Conservation (phyloP, 192 early-diverging fungal genomes). For the Podila minutissima region DNA sequence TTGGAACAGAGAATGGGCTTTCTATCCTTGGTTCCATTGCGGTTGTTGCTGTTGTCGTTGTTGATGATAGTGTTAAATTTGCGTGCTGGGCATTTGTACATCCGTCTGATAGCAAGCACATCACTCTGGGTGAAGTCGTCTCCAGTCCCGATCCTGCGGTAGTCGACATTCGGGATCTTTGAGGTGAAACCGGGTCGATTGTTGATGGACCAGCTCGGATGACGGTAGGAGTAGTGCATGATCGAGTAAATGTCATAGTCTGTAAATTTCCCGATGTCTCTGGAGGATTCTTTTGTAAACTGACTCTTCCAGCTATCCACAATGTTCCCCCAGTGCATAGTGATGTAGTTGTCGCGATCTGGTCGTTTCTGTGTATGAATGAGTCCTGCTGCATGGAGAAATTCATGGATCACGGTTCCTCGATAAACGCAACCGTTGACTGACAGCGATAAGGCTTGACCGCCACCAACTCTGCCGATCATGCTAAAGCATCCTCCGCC, state of each 20-base stretch:
- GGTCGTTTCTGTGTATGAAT: conserved; percentile 34
- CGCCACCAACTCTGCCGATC: conserved; percentile 21
- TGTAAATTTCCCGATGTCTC: conserved; percentile 17
- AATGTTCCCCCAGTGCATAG: conserved; percentile 22
- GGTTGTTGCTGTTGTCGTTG: conserved; percentile 20
- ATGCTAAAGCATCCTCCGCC: conserved; percentile 22
- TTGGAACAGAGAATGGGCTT: conserved; percentile 22
- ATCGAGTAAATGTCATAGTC: conserved; percentile 32
- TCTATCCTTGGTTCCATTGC: conserved; percentile 12
- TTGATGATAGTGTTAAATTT: conserved; percentile 5
- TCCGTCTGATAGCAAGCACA: conserved; percentile 15
- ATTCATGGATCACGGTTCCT: conserved; percentile 31
- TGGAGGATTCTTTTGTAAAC: conserved; percentile 18
- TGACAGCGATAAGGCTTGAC: conserved; percentile 15
- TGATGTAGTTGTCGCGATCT: conserved; percentile 32
- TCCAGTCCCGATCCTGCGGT: conserved; percentile 21
- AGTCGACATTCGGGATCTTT: conserved; percentile 18
- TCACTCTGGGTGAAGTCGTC: conserved; percentile 26
- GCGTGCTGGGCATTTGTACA: conserved; percentile 22
- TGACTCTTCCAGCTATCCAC: conserved; percentile 19
- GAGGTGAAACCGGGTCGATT: conserved; percentile 21
- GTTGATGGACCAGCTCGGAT: conserved; percentile 21
- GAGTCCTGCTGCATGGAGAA: conserved; percentile 28
- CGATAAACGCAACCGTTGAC: conserved; percentile 19
- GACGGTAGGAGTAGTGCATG: conserved; percentile 27